Conservation (phyloP, 1,284 basidiomycete genomes). For the Paramarasmius palmivorus region DNA sequence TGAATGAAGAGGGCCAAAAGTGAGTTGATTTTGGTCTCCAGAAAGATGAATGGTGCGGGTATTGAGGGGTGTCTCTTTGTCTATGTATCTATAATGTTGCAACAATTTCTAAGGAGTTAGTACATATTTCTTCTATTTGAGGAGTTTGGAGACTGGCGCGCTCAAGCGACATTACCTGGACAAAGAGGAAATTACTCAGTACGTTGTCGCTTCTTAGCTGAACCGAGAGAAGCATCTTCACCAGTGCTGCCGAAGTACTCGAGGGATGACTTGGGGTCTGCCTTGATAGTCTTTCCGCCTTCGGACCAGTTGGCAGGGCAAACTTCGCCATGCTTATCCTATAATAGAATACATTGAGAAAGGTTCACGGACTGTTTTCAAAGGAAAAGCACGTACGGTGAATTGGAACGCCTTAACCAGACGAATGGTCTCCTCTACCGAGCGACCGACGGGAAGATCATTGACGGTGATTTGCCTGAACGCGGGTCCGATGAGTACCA, state of each 20-base stretch:
- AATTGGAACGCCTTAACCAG: conserved; percentile 92
- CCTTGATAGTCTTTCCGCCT: conserved; percentile 76
- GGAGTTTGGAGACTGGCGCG: not conserved
- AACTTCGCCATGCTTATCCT: conserved; percentile 88
- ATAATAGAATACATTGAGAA: conserved; percentile 1
- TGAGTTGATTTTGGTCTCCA: too few species aligned
- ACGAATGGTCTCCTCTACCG: conserved; percentile 87
- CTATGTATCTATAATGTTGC: not conserved
- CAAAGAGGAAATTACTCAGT: conserved; percentile 12
- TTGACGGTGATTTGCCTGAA: conserved; percentile 82
- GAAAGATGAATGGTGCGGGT: not conserved
- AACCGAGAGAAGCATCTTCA: conserved; percentile 19
- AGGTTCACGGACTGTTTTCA: conserved; percentile 6
- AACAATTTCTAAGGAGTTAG: not conserved
- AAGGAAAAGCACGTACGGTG: conserved; percentile 48
- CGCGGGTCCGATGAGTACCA: conserved; percentile 3
- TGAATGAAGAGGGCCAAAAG: too few species aligned
- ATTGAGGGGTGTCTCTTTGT: conserved; percentile 2
- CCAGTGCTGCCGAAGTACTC: conserved; percentile 67
- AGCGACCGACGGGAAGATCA: conserved; percentile 88
- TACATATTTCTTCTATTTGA: not conserved
- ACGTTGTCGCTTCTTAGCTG: conserved; percentile 20
- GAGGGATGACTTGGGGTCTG: conserved; percentile 68
- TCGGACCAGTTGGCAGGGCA: conserved; percentile 89
- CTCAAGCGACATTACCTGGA: conserved; percentile 14